Percentiles rank a stretch among this genome's conserved stretches.
Conservation (phyloP, 2,329 filamentous ascomycete species). For the Bimuria novae-zelandiae region DNA sequence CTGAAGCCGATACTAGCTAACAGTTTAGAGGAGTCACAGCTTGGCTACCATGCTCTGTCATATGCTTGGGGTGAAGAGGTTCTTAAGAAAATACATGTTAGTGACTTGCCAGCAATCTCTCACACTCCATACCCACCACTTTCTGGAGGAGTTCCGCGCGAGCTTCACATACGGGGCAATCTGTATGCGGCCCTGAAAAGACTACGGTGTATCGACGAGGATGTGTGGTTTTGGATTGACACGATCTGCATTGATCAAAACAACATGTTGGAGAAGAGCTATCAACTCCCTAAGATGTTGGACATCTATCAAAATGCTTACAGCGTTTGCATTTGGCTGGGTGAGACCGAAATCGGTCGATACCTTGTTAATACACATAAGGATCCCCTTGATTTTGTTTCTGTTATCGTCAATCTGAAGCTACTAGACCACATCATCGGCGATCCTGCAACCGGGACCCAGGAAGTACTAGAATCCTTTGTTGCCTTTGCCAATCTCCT, state of each 20-base stretch:
- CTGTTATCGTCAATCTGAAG: background rate
- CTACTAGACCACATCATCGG: background rate
- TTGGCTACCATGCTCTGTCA: background rate
- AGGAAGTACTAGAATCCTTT: background rate
- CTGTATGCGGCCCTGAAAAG: background rate
- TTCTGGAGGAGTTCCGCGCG: background rate
- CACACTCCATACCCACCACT: background rate
- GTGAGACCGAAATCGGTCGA: slow-evolving; percentile 3
- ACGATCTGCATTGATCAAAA: slow-evolving; percentile 11
- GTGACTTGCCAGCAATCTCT: background rate
- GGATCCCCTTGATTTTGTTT: background rate
- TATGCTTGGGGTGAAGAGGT: background rate
- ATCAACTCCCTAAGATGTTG: slow-evolving; percentile 7
- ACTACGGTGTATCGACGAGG: background rate
- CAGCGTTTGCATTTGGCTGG: slow-evolving; percentile 3
- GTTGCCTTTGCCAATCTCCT: background rate
- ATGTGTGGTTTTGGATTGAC: slow-evolving; percentile 12
- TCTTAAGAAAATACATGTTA: background rate
- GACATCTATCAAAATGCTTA: slow-evolving; percentile 1
- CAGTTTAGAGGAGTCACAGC: background rate
- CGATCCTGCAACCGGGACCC: background rate
- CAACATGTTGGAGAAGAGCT: background rate
- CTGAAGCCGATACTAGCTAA: background rate
- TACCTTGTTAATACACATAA: background rate
- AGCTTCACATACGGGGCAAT: background rate